Evolutionary conservation across 2,329 filamentous ascomycete species (phyloP).

Genomic region (Hypoxylon sp.): DNA sequence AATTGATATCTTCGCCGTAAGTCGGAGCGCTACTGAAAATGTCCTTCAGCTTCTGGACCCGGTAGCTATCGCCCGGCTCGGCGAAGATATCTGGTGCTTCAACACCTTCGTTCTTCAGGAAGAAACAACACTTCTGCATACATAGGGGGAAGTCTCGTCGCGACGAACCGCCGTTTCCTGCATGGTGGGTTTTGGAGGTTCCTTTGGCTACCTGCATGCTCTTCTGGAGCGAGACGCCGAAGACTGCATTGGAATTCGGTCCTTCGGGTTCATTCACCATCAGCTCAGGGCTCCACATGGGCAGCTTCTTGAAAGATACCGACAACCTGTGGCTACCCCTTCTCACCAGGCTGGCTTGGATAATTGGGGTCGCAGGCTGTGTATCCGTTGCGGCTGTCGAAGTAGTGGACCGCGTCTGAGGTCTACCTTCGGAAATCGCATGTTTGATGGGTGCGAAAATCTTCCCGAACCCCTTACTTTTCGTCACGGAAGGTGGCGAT

Average conservation of each 20-base stretch:
- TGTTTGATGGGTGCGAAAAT: slow-evolving; percentile 50
- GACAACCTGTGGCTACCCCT: slow-evolving; percentile 53
- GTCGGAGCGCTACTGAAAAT: slow-evolving; percentile 56
- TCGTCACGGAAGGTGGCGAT: slow-evolving; percentile 24
- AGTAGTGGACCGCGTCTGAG: slow-evolving; percentile 47
- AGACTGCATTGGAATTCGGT: slow-evolving; percentile 54
- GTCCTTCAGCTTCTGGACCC: slow-evolving; percentile 57
- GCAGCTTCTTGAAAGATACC: slow-evolving; percentile 54
- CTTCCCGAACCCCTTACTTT: slow-evolving; percentile 44
- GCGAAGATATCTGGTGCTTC: slow-evolving; percentile 58
- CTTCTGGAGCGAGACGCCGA: slow-evolving; percentile 59
- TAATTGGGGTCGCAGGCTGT: slow-evolving; percentile 48
- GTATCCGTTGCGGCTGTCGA: slow-evolving; percentile 40
- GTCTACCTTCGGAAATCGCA: slow-evolving; percentile 47
- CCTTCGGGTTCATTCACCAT: slow-evolving; percentile 49
- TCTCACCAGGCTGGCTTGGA: slow-evolving; percentile 52
- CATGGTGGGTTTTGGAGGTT: slow-evolving; percentile 58
- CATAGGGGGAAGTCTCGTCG: slow-evolving; percentile 60
- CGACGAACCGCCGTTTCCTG: slow-evolving; percentile 54
- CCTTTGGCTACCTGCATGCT: slow-evolving; percentile 59
- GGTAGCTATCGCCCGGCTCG: slow-evolving; percentile 53
- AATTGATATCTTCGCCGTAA: slow-evolving; percentile 59
- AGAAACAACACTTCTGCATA: slow-evolving; percentile 59
- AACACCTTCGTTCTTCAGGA: slow-evolving; percentile 56
- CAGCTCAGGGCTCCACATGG: slow-evolving; percentile 52